Evolutionary conservation across 164 flowering plant genomes (phyloP).

Genomic region (Pachysandra terminalis): DNA sequence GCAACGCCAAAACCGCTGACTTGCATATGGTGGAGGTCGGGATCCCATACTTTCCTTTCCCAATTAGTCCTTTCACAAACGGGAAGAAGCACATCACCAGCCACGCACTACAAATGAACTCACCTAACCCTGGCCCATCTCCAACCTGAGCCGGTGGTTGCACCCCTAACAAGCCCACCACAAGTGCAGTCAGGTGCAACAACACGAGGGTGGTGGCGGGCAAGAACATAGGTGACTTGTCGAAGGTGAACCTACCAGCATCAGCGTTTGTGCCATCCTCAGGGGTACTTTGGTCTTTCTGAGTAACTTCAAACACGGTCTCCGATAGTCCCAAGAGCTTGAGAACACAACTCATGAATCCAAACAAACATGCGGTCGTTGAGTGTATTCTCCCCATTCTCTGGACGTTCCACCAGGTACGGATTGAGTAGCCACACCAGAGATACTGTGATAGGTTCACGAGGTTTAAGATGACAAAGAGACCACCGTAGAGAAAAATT

Average conservation of each 20-base stretch:
- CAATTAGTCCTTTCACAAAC: slow-evolving; percentile 44
- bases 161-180: slow-evolving; percentile 10
- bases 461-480: too few species aligned
- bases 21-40: too few species aligned
- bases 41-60: slow-evolving; percentile 52
- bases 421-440: slow-evolving; percentile 19
- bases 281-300: slow-evolving; percentile 26
- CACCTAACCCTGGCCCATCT: too few species aligned
- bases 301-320: too few species aligned
- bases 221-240: slow-evolving; percentile 40
- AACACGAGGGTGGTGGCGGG: slow-evolving; percentile 35
- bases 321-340: too few species aligned
- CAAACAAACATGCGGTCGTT: slow-evolving; percentile 33
- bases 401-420: slow-evolving; percentile 56
- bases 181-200: too few species aligned
- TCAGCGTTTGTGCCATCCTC: not conserved
- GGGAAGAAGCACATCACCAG: slow-evolving; percentile 45
- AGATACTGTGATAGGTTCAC: too few species aligned
- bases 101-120: too few species aligned
- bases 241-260: slow-evolving; percentile 51
- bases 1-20: slow-evolving; percentile 28
- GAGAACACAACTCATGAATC: too few species aligned
- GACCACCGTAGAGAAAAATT: too few species aligned
- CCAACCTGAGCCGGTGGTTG: not conserved
- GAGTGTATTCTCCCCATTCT: slow-evolving; percentile 34